Evolutionary conservation across 2,329 filamentous ascomycete genomes (phyloP), one percentile per base, ranked within the genome.

Genomic region (Xylariales sp.): DNA sequence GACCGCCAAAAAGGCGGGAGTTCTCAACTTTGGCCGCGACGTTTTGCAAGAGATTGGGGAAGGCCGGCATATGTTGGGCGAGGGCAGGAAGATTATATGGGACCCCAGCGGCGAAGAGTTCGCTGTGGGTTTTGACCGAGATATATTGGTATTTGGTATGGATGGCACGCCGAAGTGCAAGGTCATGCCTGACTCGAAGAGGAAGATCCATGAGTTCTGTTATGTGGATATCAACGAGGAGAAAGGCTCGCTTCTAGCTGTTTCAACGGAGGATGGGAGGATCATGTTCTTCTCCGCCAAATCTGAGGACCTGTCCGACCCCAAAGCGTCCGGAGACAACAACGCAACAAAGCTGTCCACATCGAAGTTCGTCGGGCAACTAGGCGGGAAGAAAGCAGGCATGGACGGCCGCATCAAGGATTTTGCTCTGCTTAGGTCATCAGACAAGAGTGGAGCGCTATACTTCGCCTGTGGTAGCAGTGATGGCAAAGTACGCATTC

Each of bases 1-100:
- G 50, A 97, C 91, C 3, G 93, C 90, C 12, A 95, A 91, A 69
- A 96, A 95, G 68, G 90, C 90, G 1, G 88, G 90, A 21, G 90
- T 95, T 39, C 68, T 98, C 52, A 93, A 87, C 59, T 97, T 97
- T 61, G 78, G 77, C 50, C 74, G 78, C 43, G 78, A 83, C 1
- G 74, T 93, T 54, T 70, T 97, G 39, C 71, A 78, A 32, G 80
- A 86, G 52, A 78, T 86, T 9, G 88, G 87, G 33, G 88, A 95
- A 67, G 78, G 82, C 31, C 81, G 80, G 60, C 82, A 84, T 60
- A 80, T 82, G 32, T 83, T 80, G 32, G 90, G 91, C 10, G 93
- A 97, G 59, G 91, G 89, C 4, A 73, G 86, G 40, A 79, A 76
- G 51, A 88, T 97, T 14, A 74, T 81, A 1, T 98, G 93, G 91